Conservation (phyloP, 140 eudicot genomes). For the Oenanthe javanica region DNA sequence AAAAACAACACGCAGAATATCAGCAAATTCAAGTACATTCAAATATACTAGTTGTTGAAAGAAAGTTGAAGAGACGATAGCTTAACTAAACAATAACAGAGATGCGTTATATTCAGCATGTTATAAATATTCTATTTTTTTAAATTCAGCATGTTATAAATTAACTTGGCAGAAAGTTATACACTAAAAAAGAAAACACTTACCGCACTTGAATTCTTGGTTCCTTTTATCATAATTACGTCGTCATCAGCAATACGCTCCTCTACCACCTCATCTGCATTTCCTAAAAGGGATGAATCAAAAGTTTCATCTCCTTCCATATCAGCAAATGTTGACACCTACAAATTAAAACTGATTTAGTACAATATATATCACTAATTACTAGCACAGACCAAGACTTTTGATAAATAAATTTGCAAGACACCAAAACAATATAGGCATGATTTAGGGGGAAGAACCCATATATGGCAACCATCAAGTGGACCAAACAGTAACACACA, state of each 20-base stretch:
- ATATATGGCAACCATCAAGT: neutral
- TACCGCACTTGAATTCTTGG: slow-evolving; percentile 85
- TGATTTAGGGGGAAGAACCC: neutral
- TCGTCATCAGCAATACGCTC: slow-evolving; percentile 98
- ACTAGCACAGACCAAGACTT: neutral
- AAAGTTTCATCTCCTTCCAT: slow-evolving; percentile 99
- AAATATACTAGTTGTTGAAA: neutral
- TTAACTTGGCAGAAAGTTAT: neutral
- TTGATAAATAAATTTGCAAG: no score
- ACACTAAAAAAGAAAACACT: slow-evolving; percentile 18
- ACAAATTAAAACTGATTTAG: slow-evolving; percentile 10
- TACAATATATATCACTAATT: neutral
- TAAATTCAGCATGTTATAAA: neutral
- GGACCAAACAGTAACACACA: neutral
- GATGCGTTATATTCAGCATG: neutral
- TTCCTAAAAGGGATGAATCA: slow-evolving; percentile 85
- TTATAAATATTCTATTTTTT: no score
- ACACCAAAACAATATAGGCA: neutral
- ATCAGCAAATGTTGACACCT: slow-evolving; percentile 98
- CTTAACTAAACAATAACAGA: neutral
- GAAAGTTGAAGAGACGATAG: neutral
- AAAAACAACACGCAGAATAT: neutral
- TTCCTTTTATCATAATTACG: slow-evolving; percentile 88
- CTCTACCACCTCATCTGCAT: slow-evolving; percentile 93
- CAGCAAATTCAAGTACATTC: neutral